phyloP scores from a whole-genome alignment of 805 yeast species.

The Ogataea thermomethanolica region DNA sequence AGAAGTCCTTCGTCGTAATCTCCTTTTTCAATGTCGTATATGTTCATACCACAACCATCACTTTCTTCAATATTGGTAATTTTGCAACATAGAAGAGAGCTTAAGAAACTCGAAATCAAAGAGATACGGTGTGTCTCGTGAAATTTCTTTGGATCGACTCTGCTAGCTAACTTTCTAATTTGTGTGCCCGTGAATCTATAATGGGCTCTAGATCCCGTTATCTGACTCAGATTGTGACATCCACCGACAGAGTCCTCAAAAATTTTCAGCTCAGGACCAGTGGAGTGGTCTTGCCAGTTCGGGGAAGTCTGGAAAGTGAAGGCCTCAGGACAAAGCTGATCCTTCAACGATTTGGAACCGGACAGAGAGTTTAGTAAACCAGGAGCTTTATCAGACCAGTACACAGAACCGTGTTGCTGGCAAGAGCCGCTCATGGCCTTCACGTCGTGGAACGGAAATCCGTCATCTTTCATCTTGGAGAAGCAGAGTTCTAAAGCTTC shows the following conservation, averaged over 20 bases:
- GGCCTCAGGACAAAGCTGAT: conserved; percentile 47
- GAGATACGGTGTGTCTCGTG: conserved; percentile 58
- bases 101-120: conserved; percentile 73
- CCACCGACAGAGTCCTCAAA: conserved; percentile 68
- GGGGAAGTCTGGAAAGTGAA: conserved; percentile 70
- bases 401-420: conserved; percentile 91
- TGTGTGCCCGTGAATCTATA: conserved; percentile 92
- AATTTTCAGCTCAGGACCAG: conserved; percentile 59
- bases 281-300: conserved; percentile 94
- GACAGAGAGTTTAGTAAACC: conserved; percentile 38
- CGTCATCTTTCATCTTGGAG: conserved; percentile 42
- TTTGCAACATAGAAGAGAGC: conserved; percentile 64
- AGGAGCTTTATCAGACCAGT: conserved; percentile 57
- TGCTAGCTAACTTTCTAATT: conserved; percentile 65
- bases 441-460: conserved; percentile 58
- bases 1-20: conserved; percentile 57
- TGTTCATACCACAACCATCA: conserved; percentile 92
- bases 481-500: conserved; percentile 73
- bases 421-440: conserved; percentile 78
- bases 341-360: conserved; percentile 34
- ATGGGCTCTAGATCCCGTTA: conserved; percentile 86
- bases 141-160: conserved; percentile 50
- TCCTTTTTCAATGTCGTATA: conserved; percentile 64
- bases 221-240: conserved; percentile 49
- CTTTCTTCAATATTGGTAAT: conserved; percentile 69